Evolutionary conservation across 2,329 filamentous ascomycete genomes (phyloP).

Genomic region (Cytospora mali): DNA sequence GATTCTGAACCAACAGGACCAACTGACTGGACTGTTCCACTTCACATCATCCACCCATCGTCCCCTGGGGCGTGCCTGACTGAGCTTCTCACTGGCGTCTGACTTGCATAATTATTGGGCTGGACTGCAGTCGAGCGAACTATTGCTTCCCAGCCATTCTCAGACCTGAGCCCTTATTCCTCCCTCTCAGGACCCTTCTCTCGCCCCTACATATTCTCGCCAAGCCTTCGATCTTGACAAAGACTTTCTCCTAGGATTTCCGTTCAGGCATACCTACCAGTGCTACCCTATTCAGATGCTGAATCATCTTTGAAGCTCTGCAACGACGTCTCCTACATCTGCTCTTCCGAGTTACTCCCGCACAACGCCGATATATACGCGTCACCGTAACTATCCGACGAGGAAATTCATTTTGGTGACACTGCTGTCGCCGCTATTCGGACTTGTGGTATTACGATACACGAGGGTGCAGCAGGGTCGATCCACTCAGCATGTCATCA

Average conservation of each 20-base stretch:
- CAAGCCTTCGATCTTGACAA: neutral
- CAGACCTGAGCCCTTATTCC: neutral
- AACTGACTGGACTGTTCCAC: neutral
- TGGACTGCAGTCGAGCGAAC: neutral
- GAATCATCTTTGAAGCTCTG: constrained; percentile 7
- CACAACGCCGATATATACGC: constrained; percentile 20
- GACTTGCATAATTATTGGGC: neutral
- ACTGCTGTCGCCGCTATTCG: constrained; percentile 5
- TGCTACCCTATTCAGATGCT: neutral
- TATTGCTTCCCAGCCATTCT: neutral
- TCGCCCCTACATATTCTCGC: constrained; percentile 8
- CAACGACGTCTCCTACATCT: constrained; percentile 8
- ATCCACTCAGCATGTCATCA: constrained; percentile 24
- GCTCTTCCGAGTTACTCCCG: constrained; percentile 15
- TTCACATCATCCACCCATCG: neutral
- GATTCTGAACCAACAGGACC: neutral
- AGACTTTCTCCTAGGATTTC: neutral
- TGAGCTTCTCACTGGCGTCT: neutral
- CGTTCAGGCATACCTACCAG: constrained; percentile 1
- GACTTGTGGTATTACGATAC: constrained; percentile 6
- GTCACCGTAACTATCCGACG: constrained; percentile 4
- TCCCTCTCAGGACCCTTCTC: too few relatives aligned
- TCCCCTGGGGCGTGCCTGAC: neutral
- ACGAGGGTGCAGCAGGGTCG: constrained; percentile 4
- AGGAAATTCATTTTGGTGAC: constrained; percentile 9